Evolutionary conservation across 2,329 filamentous ascomycete species (phyloP).

Genomic region (Aspergillus texensis): DNA sequence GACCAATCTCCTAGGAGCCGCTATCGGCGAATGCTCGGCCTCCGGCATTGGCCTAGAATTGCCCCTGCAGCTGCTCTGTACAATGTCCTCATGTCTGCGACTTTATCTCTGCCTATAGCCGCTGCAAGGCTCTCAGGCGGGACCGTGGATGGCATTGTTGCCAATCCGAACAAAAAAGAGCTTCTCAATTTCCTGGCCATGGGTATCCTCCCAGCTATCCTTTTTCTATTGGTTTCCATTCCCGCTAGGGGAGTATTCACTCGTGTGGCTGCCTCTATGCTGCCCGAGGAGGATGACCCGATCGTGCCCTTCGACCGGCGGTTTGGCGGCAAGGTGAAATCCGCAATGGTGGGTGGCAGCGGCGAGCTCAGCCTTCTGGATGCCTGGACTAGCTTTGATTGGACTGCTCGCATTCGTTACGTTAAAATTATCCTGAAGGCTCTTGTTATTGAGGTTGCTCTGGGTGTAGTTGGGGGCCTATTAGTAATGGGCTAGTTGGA

Average conservation of each 20-base stretch:
- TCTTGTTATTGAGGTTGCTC: slow-evolving; percentile 56
- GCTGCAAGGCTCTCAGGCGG: slow-evolving; percentile 51
- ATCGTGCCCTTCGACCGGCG: slow-evolving; percentile 90
- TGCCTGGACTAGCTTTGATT: slow-evolving; percentile 78
- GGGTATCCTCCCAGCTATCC: neutral
- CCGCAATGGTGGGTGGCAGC: slow-evolving; percentile 69
- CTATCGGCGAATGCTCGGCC: slow-evolving; percentile 69
- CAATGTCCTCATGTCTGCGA: slow-evolving; percentile 30
- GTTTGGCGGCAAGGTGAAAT: slow-evolving; percentile 75
- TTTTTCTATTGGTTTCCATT: slow-evolving; percentile 61
- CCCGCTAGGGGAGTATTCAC: slow-evolving; percentile 76
- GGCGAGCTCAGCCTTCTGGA: slow-evolving; percentile 54
- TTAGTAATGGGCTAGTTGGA: neutral
- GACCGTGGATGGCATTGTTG: neutral
- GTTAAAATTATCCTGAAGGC: slow-evolving; percentile 76
- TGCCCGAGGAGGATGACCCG: slow-evolving; percentile 78
- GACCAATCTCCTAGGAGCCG: slow-evolving; percentile 65
- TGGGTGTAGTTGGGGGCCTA: neutral
- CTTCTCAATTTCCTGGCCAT: neutral
- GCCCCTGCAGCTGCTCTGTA: slow-evolving; percentile 65
- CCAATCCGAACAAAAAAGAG: neutral
- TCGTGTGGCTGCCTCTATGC: slow-evolving; percentile 83
- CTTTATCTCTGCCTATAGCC: slow-evolving; percentile 45
- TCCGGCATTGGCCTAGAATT: slow-evolving; percentile 68
- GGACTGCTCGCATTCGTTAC: slow-evolving; percentile 71